Conservation (phyloP, 305 asterid species). For the Rubia balearica region DNA sequence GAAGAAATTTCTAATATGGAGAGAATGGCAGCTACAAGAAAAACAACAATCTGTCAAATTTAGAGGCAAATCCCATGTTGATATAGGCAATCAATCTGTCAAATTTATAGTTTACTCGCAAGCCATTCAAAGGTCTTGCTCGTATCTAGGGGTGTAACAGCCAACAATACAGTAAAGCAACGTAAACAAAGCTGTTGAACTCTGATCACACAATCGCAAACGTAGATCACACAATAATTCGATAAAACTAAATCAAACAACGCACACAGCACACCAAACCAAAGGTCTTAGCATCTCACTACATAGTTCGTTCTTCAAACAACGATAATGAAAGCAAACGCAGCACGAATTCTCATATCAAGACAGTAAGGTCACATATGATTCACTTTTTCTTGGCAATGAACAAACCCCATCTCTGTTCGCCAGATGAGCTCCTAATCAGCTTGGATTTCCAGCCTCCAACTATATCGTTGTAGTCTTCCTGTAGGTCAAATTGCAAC, state of each 20-base stretch:
- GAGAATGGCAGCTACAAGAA: too few relatives aligned
- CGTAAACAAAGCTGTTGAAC: background rate
- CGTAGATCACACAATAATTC: background rate
- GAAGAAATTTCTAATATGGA: too few relatives aligned
- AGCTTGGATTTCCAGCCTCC: conserved; percentile 95
- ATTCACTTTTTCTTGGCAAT: conserved; percentile 58
- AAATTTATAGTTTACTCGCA: too few relatives aligned
- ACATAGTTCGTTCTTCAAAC: background rate
- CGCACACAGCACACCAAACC: background rate
- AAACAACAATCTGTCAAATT: too few relatives aligned
- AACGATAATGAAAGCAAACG: background rate
- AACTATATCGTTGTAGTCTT: conserved; percentile 82
- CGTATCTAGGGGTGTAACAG: too few relatives aligned
- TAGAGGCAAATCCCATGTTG: too few relatives aligned
- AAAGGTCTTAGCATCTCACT: conserved; percentile 4
- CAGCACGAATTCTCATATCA: background rate
- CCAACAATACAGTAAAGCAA: background rate
- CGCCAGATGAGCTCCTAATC: conserved; percentile 68
- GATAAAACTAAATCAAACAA: background rate
- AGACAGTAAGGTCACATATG: background rate
- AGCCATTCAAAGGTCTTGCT: too few relatives aligned
- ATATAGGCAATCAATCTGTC: too few relatives aligned
- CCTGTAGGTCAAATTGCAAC: conserved; percentile 30
- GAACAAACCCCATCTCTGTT: conserved; percentile 97
- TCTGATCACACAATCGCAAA: background rate